Evolutionary conservation across 1,284 basidiomycete species (phyloP), one percentile per base, ranked within the genome.

Genomic region (Fomitopsis schrenkii): DNA sequence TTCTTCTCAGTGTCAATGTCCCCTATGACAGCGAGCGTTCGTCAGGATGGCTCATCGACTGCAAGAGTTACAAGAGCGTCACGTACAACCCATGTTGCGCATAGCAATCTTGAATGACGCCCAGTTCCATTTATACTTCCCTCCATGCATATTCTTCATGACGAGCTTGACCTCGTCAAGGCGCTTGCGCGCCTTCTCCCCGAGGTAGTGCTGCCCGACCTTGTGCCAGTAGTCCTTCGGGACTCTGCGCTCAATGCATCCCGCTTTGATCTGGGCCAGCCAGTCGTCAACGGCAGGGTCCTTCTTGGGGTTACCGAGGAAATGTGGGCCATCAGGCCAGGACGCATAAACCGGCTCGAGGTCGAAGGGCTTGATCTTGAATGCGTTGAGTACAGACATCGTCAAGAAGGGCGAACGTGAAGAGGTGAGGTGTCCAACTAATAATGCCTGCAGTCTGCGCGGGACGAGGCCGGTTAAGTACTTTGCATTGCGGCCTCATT

Each of bases 191-290:
- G 89, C 88, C 67, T 83, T 83, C 30, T 79, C 80, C 1, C 84
- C 86, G 80, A 91, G 82, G 71, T 82, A 90, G 68, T 86, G 83
- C 68, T 89, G 87, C 17, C 81, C 89, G 58, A 88, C 88, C 66
- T 87, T 88, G 76, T 90, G 83, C 89, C 89, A 91, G 73, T 82
- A 90, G 66, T 90, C 87, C 71, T 87, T 82, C 38, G 89, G 89
- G 17, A 91, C 80, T 56, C 85, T 83, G 64, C 85, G 82, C 9
- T 40, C 80, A 57, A 81, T 69, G 66, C 89, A 90, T 19, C 87
- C 88, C 22, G 80, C 77, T 74, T 83, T 90, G 72, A 91, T 87
- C 64, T 80, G 74, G 55, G 83, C 77, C 57, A 91, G 77, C 88
- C 89, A 91, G 59, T 85, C 82, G 66, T 88, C 83, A 50, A 91